These are phyloP conservation scores for Nakazawaea ishiwadae DNA, from an alignment of 805 yeast species.

Conservation along the genomic window DNA sequence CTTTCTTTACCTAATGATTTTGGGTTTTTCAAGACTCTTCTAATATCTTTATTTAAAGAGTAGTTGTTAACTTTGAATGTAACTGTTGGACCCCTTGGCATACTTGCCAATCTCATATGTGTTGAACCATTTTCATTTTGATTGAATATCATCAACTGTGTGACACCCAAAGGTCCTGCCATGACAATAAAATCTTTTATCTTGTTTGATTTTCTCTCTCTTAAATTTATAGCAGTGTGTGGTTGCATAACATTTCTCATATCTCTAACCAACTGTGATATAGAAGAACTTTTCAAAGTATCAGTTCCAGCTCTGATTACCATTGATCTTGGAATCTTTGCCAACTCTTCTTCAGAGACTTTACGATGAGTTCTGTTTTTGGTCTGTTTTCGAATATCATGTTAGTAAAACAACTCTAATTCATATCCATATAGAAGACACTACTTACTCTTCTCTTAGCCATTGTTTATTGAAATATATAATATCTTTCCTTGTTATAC, in stretches of 20 bases:
- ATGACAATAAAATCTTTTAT: constrained; percentile 93
- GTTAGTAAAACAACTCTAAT: background rate
- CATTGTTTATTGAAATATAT: constrained; percentile 7
- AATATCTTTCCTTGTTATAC: background rate
- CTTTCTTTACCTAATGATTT: constrained; percentile 67
- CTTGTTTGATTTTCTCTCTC: constrained; percentile 83
- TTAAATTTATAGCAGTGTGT: constrained; percentile 84
- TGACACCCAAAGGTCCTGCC: constrained; percentile 95
- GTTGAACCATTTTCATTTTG: constrained; percentile 77
- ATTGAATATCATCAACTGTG: constrained; percentile 82
- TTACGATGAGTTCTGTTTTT: constrained; percentile 86
- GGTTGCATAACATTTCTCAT: constrained; percentile 92
- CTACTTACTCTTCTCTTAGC: constrained; percentile 30
- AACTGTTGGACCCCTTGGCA: constrained; percentile 93
- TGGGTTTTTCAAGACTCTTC: constrained; percentile 66
- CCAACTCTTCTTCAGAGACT: constrained; percentile 57
- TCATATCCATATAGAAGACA: too few relatives aligned
- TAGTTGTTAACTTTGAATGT: constrained; percentile 76
- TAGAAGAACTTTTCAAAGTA: constrained; percentile 70
- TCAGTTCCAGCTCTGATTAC: constrained; percentile 77
- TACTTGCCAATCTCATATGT: constrained; percentile 74
- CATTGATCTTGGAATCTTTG: constrained; percentile 87
- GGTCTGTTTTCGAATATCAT: constrained; percentile 26
- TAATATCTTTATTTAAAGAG: constrained; percentile 78
- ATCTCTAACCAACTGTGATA: constrained; percentile 82